Base-by-base conservation (phyloP, 2,329 filamentous ascomycete genomes). In the Aspergillus fumigatiaffinis region DNA sequence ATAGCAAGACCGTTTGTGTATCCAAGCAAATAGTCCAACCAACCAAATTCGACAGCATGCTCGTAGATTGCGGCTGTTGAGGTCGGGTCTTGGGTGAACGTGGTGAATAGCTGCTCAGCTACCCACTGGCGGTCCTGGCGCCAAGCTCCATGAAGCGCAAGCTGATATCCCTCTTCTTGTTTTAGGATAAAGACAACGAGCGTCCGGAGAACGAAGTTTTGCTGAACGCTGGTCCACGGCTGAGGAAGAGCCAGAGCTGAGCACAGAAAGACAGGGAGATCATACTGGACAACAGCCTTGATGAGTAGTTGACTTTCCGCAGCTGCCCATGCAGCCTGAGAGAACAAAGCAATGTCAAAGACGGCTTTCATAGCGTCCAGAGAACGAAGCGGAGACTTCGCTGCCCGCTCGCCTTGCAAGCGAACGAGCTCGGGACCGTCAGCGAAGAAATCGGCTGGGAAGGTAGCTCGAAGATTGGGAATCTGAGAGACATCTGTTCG, bases 111-210 rank as follows among this genome's bases (percentile, higher is more conserved):
- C 57, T 90, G 86, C 62, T 87, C 84, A 9, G 88, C 87, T 17
- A 97, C 89, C 89, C 92, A 97, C 21, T 88, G 83, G 63, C 87
- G 90, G 70, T 97, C 91, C 70, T 94, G 92, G 64, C 89, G 87
- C 92, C 93, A 97, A 5, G 96, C 78, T 57, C 91, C 92, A 69
- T 96, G 88, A 56, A 99, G 83, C 14, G 96, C 93, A 61, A 97
- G 95, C 63, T 92, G 87, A 71, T 91, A 89, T 55, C 92, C 85
- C 4, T 87, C 82, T 10, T 91, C 86, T 55, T 87, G 84, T 73
- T 92, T 92, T 68, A 87, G 84, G 28, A 97, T 80, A 70, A 96
- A 97, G 10, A 89, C 89, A 52, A 90, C 87, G 66, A 97, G 93
- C 23, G 80, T 74, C 54, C 77, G 72, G 58, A 78, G 65, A 32